These are phyloP conservation scores for Aspergillus pseudoglaucus DNA, from an alignment of 2,329 filamentous ascomycete species.

Conservation along the genomic window DNA sequence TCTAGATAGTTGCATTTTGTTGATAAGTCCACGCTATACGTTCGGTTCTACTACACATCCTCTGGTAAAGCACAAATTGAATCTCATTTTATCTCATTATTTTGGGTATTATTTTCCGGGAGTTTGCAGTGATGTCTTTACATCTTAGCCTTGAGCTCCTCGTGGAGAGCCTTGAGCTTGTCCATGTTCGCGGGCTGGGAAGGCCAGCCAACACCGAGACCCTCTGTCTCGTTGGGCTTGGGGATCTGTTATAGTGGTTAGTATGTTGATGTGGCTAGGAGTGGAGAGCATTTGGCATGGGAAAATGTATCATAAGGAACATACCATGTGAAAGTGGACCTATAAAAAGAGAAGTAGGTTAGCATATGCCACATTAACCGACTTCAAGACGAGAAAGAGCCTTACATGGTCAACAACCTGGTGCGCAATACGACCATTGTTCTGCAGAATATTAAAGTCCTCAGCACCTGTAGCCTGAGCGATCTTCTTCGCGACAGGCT, in stretches of 20 bases:
- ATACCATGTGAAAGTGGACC: conserved; percentile 91
- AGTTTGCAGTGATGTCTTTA: conserved; percentile 34
- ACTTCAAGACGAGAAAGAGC: conserved; percentile 7
- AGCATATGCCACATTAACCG: too few species aligned
- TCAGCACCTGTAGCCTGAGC: conserved; percentile 66
- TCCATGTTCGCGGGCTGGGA: conserved; percentile 71
- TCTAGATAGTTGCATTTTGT: not conserved
- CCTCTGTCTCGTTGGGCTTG: conserved; percentile 79
- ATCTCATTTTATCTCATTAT: not conserved
- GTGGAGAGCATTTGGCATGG: not conserved
- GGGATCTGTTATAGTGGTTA: conserved; percentile 59
- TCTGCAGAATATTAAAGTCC: conserved; percentile 93
- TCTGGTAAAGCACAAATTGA: too few species aligned
- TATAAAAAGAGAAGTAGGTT: conserved; percentile 24
- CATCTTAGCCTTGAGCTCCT: conserved; percentile 87
- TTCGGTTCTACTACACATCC: too few species aligned
- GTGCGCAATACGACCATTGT: conserved; percentile 87
- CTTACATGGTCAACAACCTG: conserved; percentile 87
- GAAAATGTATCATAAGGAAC: conserved; percentile 11
- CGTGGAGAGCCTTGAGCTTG: conserved; percentile 67
- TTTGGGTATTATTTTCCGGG: not conserved
- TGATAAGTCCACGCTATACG: too few species aligned
- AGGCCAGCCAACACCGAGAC: conserved; percentile 75
- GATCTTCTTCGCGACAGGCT: conserved; percentile 81
- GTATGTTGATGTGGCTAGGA: not conserved